Percentiles rank a stretch among this genome's conserved stretches.
Evolutionary conservation across 495 filamentous ascomycete genomes (phyloP).

Genomic region (Hypoxylon rickii): DNA sequence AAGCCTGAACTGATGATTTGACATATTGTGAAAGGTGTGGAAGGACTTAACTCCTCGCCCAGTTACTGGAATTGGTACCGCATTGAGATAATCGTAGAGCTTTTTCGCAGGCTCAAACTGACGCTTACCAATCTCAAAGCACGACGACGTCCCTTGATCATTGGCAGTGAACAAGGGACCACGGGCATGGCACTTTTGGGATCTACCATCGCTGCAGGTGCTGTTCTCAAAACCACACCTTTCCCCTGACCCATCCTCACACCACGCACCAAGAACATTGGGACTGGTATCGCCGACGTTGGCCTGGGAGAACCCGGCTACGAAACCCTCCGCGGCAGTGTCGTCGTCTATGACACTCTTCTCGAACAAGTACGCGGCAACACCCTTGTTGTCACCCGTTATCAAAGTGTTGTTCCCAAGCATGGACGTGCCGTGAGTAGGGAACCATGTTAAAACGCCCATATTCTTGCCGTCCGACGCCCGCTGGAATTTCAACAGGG

Average conservation of each 20-base stretch:
- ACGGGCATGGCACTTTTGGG: constrained; percentile 79
- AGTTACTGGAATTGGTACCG: constrained; percentile 53
- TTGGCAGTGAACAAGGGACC: constrained; percentile 77
- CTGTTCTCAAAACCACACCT: constrained; percentile 76
- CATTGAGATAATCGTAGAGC: constrained; percentile 62
- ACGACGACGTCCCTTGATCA: constrained; percentile 76
- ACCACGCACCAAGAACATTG: constrained; percentile 84
- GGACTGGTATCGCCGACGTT: constrained; percentile 93
- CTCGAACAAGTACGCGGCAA: constrained; percentile 87
- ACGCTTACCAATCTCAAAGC: constrained; percentile 75
- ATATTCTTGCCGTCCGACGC: constrained; percentile 72
- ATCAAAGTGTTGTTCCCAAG: constrained; percentile 92
- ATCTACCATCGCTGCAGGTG: constrained; percentile 73
- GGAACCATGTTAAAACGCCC: constrained; percentile 89
- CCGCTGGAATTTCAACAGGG: constrained; percentile 78
- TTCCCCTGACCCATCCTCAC: constrained; percentile 74
- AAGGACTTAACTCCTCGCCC: constrained; percentile 71
- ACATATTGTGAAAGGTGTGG: constrained; percentile 77
- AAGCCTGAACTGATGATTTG: constrained; percentile 71
- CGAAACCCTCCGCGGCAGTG: constrained; percentile 68
- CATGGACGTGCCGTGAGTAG: constrained; percentile 91
- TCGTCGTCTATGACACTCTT: constrained; percentile 59
- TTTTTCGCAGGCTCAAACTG: constrained; percentile 72
- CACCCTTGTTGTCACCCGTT: constrained; percentile 94
- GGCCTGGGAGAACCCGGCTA: constrained; percentile 93